phyloP scores from a whole-genome alignment of 345 rosid genomes.

The Crucihimalaya himalaica region DNA sequence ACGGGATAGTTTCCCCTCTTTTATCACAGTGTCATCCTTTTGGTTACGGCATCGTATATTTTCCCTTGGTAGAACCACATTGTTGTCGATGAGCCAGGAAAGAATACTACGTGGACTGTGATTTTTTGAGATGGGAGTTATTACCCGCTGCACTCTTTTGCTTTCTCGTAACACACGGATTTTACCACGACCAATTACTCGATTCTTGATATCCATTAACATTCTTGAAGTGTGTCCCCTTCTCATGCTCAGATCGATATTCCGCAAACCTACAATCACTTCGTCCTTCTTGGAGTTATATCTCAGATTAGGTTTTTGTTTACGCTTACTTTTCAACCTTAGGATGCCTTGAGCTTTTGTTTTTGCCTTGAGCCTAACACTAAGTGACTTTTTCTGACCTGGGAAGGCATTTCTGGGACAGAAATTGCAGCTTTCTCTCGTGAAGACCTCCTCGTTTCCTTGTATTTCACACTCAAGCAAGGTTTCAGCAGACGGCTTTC shows the following conservation, averaged over 20 bases:
- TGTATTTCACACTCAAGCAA: conserved; percentile 11
- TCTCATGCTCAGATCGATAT: conserved; percentile 15
- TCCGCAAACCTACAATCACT: conserved; percentile 26
- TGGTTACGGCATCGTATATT: conserved; percentile 48
- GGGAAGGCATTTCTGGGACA: neutral
- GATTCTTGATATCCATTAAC: conserved; percentile 26
- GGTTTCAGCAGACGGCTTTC: conserved; percentile 11
- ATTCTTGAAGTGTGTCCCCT: conserved; percentile 21
- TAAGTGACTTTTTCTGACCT: neutral
- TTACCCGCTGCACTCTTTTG: conserved; percentile 53
- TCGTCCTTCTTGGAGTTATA: conserved; percentile 1
- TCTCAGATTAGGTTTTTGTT: conserved; percentile 10
- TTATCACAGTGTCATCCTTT: conserved; percentile 36
- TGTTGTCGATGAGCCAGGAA: conserved; percentile 75
- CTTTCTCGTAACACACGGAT: conserved; percentile 46
- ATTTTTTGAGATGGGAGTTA: conserved; percentile 41
- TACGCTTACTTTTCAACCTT: conserved; percentile 37
- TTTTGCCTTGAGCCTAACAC: conserved; percentile 5
- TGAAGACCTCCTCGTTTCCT: neutral
- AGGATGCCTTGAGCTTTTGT: conserved; percentile 23
- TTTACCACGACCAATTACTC: conserved; percentile 29
- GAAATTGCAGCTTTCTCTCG: neutral
- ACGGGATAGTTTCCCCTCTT: conserved; percentile 62
- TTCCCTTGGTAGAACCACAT: conserved; percentile 60
- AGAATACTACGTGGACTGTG: conserved; percentile 55